These are phyloP conservation scores for Debaryomyces prosopidis DNA, from an alignment of 805 yeast genomes.

Conservation along the genomic window DNA sequence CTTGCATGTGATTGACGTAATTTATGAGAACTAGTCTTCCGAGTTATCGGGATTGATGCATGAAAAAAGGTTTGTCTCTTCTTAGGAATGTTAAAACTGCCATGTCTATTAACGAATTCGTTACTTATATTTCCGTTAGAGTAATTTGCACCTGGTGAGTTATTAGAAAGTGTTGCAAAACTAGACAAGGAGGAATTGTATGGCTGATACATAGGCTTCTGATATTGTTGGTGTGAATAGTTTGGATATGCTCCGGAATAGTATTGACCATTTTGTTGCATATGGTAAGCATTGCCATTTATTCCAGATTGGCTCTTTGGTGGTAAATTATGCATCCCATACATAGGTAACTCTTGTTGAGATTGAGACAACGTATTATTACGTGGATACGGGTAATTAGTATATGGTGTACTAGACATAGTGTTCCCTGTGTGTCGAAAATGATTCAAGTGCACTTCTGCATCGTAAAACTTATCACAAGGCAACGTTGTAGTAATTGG, in stretches of 20 bases:
- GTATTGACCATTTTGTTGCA: neutral
- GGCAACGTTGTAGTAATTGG: neutral
- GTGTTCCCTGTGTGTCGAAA: neutral
- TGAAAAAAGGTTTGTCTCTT: constrained; percentile 16
- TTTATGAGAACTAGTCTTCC: constrained; percentile 14
- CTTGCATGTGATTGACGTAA: constrained; percentile 19
- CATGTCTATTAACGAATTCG: neutral
- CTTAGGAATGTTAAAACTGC: constrained; percentile 1
- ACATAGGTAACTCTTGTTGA: neutral
- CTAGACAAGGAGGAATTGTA: neutral
- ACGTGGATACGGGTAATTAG: neutral
- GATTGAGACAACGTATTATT: neutral
- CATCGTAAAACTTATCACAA: constrained; percentile 10
- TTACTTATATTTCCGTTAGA: neutral
- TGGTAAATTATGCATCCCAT: neutral
- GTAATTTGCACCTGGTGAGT: neutral
- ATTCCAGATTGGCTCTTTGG: neutral
- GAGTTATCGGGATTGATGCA: constrained; percentile 17
- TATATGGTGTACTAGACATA: neutral
- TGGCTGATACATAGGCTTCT: neutral
- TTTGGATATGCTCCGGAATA: neutral
- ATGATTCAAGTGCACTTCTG: neutral
- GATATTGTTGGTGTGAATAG: neutral
- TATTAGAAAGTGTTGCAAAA: neutral
- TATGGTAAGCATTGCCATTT: neutral